phyloP scores from a whole-genome alignment of 2,329 filamentous ascomycete species.

The Colletotrichum echinochloae region DNA sequence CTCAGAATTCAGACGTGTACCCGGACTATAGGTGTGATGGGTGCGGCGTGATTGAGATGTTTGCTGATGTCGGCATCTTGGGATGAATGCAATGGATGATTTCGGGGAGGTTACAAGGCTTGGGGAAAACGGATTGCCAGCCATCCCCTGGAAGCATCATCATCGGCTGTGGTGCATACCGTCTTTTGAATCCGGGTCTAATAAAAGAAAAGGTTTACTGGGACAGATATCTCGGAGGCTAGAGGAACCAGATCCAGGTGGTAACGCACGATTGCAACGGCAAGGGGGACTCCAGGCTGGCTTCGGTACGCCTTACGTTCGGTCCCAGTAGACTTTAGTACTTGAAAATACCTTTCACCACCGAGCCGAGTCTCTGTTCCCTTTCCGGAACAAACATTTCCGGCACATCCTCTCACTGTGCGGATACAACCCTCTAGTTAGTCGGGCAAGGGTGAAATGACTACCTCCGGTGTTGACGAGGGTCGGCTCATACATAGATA shows the following conservation, averaged over 20 bases:
- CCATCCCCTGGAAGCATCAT: neutral
- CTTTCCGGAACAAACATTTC: neutral
- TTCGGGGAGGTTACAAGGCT: neutral
- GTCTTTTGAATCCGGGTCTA: neutral
- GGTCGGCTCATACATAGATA: neutral
- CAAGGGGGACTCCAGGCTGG: neutral
- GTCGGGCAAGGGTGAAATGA: neutral
- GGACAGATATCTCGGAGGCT: neutral
- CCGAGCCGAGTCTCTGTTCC: neutral
- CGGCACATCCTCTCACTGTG: neutral
- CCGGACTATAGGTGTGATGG: neutral
- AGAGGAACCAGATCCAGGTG: neutral
- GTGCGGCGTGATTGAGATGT: neutral
- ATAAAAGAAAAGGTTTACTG: neutral
- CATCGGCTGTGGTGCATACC: neutral
- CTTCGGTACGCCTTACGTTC: neutral
- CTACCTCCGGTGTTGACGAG: neutral
- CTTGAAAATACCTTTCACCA: neutral
- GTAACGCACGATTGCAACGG: neutral
- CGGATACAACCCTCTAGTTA: neutral
- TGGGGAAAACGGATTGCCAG: neutral
- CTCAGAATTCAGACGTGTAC: neutral
- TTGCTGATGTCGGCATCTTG: conserved; percentile 2
- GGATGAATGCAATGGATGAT: neutral
- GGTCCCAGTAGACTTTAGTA: neutral